Evolutionary conservation across 2,329 filamentous ascomycete species (phyloP).

Genomic region (Botrytis byssoidea): DNA sequence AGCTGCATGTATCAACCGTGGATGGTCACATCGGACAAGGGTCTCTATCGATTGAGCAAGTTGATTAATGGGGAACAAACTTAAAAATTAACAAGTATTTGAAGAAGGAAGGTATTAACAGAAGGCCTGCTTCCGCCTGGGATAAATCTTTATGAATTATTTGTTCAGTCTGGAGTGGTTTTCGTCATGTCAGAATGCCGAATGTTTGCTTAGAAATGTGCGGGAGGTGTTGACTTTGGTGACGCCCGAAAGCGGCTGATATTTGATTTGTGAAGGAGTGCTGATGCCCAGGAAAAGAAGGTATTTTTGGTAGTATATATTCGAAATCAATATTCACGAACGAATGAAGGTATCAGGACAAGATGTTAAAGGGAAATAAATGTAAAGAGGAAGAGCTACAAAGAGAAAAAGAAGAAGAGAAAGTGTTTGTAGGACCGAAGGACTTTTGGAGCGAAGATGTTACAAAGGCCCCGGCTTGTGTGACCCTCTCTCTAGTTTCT

Average conservation of each 20-base stretch:
- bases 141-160: not conserved
- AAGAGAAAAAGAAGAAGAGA: not conserved
- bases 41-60: conserved; percentile 19
- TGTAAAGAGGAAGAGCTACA: not conserved
- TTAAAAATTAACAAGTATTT: conserved; percentile 3
- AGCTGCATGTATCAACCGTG: conserved; percentile 16
- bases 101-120: conserved; percentile 7
- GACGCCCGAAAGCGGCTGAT: conserved; percentile 1
- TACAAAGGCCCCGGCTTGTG: not conserved
- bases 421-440: not conserved
- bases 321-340: not conserved
- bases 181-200: not conserved
- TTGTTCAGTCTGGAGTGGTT: not conserved
- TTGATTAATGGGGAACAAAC: conserved; percentile 6
- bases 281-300: not conserved
- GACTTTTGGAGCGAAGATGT: not conserved
- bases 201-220: conserved; percentile 7
- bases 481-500: not conserved
- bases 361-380: not conserved
- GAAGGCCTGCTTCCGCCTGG: conserved; percentile 21
- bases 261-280: conserved; percentile 4
- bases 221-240: not conserved
- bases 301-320: not conserved
- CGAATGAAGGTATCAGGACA: not conserved
- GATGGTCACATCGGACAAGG: conserved; percentile 15